Conservation (phyloP, 2,329 filamentous ascomycete genomes). For the Cordyceps cicadae region DNA sequence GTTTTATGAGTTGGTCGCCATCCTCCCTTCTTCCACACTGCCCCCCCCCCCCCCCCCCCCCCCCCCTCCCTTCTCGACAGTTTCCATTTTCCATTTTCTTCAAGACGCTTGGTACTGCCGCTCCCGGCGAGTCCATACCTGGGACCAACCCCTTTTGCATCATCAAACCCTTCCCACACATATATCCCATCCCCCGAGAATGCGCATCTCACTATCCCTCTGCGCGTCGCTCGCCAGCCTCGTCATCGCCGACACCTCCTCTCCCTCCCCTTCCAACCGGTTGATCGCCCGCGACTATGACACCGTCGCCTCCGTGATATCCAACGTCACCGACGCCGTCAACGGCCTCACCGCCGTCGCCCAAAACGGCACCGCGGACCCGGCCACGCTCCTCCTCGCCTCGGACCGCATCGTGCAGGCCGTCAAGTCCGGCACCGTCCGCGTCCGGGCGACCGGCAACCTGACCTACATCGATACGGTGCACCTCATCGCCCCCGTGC, state of each 20-base stretch:
- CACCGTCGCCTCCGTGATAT: background rate
- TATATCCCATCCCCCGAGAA: background rate
- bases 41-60: no score
- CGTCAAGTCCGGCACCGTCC: background rate
- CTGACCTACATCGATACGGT: slow-evolving; percentile 6
- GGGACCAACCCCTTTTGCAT: background rate
- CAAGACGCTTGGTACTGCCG: no score
- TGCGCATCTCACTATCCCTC: background rate
- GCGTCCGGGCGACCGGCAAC: background rate
- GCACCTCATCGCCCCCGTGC: slow-evolving; percentile 2
- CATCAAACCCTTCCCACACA: background rate
- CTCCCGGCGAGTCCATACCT: background rate
- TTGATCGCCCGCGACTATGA: background rate
- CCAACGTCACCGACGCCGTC: background rate
- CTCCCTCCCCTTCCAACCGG: background rate
- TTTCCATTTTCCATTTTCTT: no score
- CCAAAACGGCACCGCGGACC: background rate
- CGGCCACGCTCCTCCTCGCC: slow-evolving; percentile 1
- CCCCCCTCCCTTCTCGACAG: no score
- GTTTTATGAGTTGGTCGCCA: no score
- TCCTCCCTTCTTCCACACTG: no score
- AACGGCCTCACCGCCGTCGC: background rate
- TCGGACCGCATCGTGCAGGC: background rate
- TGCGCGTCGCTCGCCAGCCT: background rate
- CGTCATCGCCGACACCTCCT: background rate